phyloP scores from a whole-genome alignment of 2,329 filamentous ascomycete species.

The Tolypocladium album region DNA sequence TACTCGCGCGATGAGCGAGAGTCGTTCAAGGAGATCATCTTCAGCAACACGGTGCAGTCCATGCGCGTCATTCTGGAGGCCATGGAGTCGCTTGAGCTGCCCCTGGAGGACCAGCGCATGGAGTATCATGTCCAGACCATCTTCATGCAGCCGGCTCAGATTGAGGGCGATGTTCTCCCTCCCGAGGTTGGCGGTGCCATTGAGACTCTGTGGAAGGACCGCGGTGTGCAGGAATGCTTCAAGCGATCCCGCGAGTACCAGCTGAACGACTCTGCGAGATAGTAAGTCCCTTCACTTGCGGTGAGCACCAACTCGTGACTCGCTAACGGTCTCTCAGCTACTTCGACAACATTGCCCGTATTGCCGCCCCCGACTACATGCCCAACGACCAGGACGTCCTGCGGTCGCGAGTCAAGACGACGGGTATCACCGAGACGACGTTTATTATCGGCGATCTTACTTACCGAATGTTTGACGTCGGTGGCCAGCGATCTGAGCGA shows the following conservation, averaged over 20 bases:
- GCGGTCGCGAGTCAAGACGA: slow-evolving; percentile 93
- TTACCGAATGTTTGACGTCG: slow-evolving; percentile 96
- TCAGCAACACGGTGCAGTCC: slow-evolving; percentile 59
- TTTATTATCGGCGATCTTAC: slow-evolving; percentile 93
- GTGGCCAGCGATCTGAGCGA: slow-evolving; percentile 87
- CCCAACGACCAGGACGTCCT: slow-evolving; percentile 93
- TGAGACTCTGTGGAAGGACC: slow-evolving; percentile 85
- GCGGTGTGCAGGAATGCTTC: slow-evolving; percentile 89
- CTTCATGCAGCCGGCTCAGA: slow-evolving; percentile 96
- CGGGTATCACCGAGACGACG: slow-evolving; percentile 91
- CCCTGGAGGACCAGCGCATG: slow-evolving; percentile 81
- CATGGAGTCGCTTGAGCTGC: slow-evolving; percentile 63
- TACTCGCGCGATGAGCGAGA: slow-evolving; percentile 84
- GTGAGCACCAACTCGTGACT: background rate
- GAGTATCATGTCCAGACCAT: slow-evolving; percentile 98
- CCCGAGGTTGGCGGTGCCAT: slow-evolving; percentile 90
- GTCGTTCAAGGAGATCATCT: slow-evolving; percentile 62
- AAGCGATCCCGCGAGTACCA: slow-evolving; percentile 93
- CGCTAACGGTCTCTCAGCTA: slow-evolving; percentile 52
- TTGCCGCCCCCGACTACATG: slow-evolving; percentile 84
- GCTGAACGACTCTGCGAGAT: slow-evolving; percentile 91
- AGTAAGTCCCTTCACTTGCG: slow-evolving; percentile 39
- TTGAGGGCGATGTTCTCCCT: slow-evolving; percentile 89
- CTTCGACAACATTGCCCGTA: slow-evolving; percentile 89
- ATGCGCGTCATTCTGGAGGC: slow-evolving; percentile 61